Conservation (phyloP, 192 early-diverging fungal species). For the Entomortierella beljakovae region DNA sequence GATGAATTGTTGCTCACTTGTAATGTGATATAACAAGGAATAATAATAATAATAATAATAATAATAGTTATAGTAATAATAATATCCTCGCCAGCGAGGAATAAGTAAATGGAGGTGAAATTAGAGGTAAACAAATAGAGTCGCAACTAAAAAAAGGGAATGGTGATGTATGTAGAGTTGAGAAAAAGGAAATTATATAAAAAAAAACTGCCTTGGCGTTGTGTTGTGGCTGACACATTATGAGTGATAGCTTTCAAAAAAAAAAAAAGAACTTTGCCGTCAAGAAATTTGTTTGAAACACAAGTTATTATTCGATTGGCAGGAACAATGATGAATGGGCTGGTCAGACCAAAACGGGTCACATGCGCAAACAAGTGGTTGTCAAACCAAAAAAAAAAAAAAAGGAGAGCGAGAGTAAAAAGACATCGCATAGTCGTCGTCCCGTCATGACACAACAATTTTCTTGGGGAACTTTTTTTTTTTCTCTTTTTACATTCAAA, state of each 20-base stretch:
- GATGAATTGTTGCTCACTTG: background rate
- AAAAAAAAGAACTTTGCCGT: no score
- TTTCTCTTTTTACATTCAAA: background rate
- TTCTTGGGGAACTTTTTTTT: background rate
- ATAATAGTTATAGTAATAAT: background rate
- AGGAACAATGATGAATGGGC: no score
- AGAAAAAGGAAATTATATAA: no score
- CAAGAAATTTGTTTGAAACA: no score
- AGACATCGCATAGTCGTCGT: no score
- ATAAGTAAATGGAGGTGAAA: background rate
- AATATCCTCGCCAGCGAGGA: constrained; percentile 1
- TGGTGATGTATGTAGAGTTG: background rate
- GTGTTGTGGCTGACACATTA: no score
- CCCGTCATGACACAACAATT: no score
- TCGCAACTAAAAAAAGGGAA: background rate
- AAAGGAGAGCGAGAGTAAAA: constrained; percentile 4
- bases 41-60: constrained; percentile 1
- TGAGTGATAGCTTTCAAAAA: no score
- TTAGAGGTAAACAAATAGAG: background rate
- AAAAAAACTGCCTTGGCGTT: background rate
- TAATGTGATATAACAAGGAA: background rate
- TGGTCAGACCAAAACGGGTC: no score
- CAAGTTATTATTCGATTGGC: no score
- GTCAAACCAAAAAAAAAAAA: background rate
- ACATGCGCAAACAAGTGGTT: background rate